Conservation (phyloP, 192 early-diverging fungal genomes). For the Podila clonocystis region DNA sequence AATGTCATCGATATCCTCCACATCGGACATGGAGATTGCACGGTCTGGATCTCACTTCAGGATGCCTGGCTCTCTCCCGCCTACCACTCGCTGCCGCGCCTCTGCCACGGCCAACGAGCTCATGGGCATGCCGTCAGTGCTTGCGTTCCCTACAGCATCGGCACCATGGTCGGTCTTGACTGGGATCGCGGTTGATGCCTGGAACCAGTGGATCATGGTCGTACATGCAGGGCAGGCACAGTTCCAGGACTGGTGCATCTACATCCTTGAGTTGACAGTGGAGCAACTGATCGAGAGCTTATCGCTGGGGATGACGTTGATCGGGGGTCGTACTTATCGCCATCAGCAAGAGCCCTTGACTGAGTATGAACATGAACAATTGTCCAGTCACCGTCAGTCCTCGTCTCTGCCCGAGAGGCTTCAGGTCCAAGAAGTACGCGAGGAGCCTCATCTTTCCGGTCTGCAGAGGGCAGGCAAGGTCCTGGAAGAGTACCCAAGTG, state of each 20-base stretch:
- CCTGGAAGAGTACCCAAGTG: slow-evolving; percentile 21
- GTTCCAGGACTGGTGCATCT: slow-evolving; percentile 46
- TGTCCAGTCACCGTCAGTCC: background rate
- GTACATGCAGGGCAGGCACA: slow-evolving; percentile 42
- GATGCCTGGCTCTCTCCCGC: slow-evolving; percentile 33
- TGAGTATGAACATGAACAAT: background rate
- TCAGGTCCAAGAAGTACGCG: background rate
- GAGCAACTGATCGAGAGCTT: slow-evolving; percentile 37
- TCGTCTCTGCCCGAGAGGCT: background rate
- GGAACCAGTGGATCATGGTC: slow-evolving; percentile 39
- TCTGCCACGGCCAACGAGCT: slow-evolving; percentile 3
- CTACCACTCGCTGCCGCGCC: background rate
- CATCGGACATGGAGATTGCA: background rate
- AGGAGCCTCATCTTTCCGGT: slow-evolving; percentile 10
- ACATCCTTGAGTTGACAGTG: slow-evolving; percentile 30
- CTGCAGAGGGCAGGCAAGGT: slow-evolving; percentile 26
- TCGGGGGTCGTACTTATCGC: slow-evolving; percentile 3
- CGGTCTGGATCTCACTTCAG: background rate
- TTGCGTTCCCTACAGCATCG: slow-evolving; percentile 15
- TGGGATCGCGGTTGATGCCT: slow-evolving; percentile 30
- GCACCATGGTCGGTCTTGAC: slow-evolving; percentile 14
- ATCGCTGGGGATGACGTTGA: slow-evolving; percentile 22
- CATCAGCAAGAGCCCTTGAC: background rate
- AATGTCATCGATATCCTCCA: background rate
- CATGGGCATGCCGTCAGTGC: slow-evolving; percentile 12